phyloP scores from a whole-genome alignment of 2,329 filamentous ascomycete genomes.

The Penicillium sumatraense region DNA sequence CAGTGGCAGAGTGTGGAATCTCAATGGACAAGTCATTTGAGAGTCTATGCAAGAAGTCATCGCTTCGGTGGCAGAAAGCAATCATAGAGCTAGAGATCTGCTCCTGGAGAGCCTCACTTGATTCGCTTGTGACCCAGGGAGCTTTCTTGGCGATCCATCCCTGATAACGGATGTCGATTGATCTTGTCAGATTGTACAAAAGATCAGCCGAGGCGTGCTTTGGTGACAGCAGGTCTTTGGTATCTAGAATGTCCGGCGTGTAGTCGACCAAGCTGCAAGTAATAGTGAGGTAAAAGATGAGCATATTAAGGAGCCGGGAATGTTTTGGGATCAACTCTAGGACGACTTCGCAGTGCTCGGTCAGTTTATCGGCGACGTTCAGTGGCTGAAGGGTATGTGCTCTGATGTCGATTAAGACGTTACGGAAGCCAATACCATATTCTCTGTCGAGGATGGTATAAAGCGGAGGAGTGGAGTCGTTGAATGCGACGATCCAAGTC shows the following conservation, averaged over 20 bases:
- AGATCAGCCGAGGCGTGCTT: no score
- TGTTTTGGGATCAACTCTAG: slow-evolving; percentile 35
- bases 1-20: slow-evolving; percentile 32
- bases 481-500: slow-evolving; percentile 40
- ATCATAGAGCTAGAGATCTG: slow-evolving; percentile 37
- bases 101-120: slow-evolving; percentile 42
- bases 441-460: slow-evolving; percentile 38
- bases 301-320: slow-evolving; percentile 27
- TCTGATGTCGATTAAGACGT: slow-evolving; percentile 35
- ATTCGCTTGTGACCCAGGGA: slow-evolving; percentile 48
- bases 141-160: slow-evolving; percentile 47
- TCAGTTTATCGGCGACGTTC: slow-evolving; percentile 30
- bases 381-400: slow-evolving; percentile 32
- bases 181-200: no score
- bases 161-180: slow-evolving; percentile 43
- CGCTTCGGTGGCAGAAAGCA: slow-evolving; percentile 34
- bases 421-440: slow-evolving; percentile 34
- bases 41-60: slow-evolving; percentile 38
- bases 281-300: not conserved
- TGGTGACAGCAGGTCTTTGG: not conserved
- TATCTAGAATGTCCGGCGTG: not conserved
- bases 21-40: slow-evolving; percentile 41
- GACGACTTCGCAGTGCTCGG: slow-evolving; percentile 35
- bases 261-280: not conserved
- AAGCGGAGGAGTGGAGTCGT: slow-evolving; percentile 43